Evolutionary conservation across 352 stramenopile species (phyloP).

Genomic region (Pythium guiyangense): DNA sequence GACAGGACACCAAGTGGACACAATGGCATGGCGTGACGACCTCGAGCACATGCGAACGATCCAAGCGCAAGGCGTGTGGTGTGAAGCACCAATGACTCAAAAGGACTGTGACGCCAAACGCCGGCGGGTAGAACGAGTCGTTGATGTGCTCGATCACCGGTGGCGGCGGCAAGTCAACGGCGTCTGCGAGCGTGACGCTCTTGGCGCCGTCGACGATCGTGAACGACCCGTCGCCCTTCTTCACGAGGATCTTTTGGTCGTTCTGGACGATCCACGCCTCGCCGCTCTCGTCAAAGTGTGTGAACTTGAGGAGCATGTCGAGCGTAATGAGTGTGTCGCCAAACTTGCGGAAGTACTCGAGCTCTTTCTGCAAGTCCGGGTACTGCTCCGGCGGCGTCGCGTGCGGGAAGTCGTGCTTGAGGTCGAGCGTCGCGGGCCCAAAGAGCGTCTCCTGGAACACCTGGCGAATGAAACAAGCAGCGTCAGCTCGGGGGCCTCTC

Average conservation of each 20-base stretch:
- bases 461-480: conserved; percentile 78
- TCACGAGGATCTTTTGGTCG: conserved; percentile 63
- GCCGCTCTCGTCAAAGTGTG: conserved; percentile 68
- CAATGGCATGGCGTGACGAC: too few species aligned
- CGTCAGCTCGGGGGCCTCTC: too few species aligned
- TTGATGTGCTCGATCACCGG: conserved; percentile 29
- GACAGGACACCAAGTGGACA: too few species aligned
- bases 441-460: conserved; percentile 91
- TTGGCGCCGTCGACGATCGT: conserved; percentile 59
- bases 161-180: conserved; percentile 46
- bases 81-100: too few species aligned
- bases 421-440: conserved; percentile 64
- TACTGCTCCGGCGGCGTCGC: conserved; percentile 46
- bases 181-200: conserved; percentile 53
- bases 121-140: conserved; percentile 90
- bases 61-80: too few species aligned
- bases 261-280: conserved; percentile 53
- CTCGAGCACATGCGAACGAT: too few species aligned
- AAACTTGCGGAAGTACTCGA: conserved; percentile 90
- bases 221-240: conserved; percentile 60
- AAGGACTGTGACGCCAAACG: conserved; percentile 94
- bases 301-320: conserved; percentile 88
- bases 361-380: conserved; percentile 78
- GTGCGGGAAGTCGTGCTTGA: conserved; percentile 70
- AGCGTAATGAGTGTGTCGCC: conserved; percentile 86